Evolutionary conservation across 2,329 filamentous ascomycete species (phyloP).

Genomic region (Knufia fluminis): DNA sequence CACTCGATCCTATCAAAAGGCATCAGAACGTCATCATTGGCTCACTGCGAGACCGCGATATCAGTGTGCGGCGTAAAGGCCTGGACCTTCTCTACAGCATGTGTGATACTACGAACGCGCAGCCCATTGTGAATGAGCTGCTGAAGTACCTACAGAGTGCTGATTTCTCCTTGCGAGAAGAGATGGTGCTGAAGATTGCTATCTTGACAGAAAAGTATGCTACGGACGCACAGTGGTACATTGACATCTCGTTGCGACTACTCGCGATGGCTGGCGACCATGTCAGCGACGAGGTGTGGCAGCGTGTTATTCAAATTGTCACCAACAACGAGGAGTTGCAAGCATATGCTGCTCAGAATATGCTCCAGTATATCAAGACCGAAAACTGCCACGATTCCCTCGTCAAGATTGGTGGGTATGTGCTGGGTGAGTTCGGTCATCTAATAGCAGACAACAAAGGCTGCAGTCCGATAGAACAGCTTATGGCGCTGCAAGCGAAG

Average conservation of each 20-base stretch:
- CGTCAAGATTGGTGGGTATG: slow-evolving; percentile 94
- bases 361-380: slow-evolving; percentile 81
- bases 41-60: slow-evolving; percentile 88
- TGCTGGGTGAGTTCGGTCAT: slow-evolving; percentile 94
- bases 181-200: slow-evolving; percentile 98
- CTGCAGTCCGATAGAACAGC: slow-evolving; percentile 95
- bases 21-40: slow-evolving; percentile 94
- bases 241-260: slow-evolving; percentile 88
- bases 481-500: slow-evolving; percentile 83
- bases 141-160: slow-evolving; percentile 91
- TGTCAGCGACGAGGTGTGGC: slow-evolving; percentile 98
- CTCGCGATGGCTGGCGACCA: slow-evolving; percentile 97
- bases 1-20: slow-evolving; percentile 92
- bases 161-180: slow-evolving; percentile 94
- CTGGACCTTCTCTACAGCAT: slow-evolving; percentile 97
- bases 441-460: slow-evolving; percentile 84
- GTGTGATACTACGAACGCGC: slow-evolving; percentile 93
- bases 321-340: slow-evolving; percentile 99
- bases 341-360: slow-evolving; percentile 89
- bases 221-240: slow-evolving; percentile 98
- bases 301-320: slow-evolving; percentile 95
- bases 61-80: slow-evolving; percentile 91
- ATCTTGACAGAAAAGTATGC: slow-evolving; percentile 98
- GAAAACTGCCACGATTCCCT: slow-evolving; percentile 94
- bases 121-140: slow-evolving; percentile 85